These are phyloP conservation scores for Triticum dicoccoides DNA, from an alignment of 176 grass and related monocot genomes.

Conservation along the genomic window DNA sequence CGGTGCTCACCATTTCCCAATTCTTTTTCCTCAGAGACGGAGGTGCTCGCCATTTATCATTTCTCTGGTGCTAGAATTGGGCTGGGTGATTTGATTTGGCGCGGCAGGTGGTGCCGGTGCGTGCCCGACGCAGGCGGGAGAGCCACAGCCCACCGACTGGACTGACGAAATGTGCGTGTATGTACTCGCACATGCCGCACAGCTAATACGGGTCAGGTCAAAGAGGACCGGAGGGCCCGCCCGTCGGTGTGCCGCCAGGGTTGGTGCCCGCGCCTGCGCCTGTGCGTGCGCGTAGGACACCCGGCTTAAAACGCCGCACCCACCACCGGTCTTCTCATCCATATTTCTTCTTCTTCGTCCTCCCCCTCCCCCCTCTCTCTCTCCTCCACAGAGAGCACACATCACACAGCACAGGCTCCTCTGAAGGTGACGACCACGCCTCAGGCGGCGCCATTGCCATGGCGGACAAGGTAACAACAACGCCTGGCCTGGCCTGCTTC, in stretches of 20 bases:
- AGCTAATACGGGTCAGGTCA: conserved; percentile 32
- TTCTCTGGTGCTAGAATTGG: neutral
- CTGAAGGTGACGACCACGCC: neutral
- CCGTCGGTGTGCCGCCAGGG: conserved; percentile 34
- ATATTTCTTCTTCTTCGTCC: neutral
- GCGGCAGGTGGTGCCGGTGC: neutral
- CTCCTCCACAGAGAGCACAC: neutral
- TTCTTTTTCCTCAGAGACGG: too few species aligned
- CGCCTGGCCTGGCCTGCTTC: neutral
- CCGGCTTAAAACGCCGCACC: conserved; percentile 32
- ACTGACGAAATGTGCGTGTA: neutral
- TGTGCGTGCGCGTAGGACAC: neutral
- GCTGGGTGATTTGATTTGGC: neutral
- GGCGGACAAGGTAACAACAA: conserved; percentile 56
- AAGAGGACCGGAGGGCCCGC: conserved; percentile 22
- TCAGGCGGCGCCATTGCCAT: conserved; percentile 29
- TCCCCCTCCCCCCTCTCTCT: neutral
- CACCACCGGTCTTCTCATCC: conserved; percentile 15
- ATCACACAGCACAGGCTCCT: neutral
- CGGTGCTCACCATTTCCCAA: too few species aligned
- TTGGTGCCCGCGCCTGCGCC: neutral
- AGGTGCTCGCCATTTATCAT: neutral
- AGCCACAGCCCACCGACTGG: conserved; percentile 27
- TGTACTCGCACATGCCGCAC: conserved; percentile 28
- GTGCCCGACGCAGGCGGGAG: neutral